Percentiles rank a stretch among this genome's conserved stretches.
Evolutionary conservation across 2,329 filamentous ascomycete species (phyloP).

Genomic region (Monosporascus sp.): DNA sequence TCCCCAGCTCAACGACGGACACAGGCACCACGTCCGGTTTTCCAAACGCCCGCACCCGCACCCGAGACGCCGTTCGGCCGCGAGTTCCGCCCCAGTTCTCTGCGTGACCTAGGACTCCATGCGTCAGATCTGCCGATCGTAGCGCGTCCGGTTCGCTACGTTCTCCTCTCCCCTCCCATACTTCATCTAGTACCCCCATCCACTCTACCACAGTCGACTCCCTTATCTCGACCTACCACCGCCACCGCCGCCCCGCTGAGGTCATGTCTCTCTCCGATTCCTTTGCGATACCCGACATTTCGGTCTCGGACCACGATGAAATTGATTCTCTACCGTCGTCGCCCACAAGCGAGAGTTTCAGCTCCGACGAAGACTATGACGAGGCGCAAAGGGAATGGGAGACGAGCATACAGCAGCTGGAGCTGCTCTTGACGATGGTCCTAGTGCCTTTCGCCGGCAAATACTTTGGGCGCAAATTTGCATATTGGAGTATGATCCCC

Average conservation of each 20-base stretch:
- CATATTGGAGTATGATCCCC: constrained; percentile 78
- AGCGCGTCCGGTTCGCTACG: constrained; percentile 17
- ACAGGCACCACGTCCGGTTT: not conserved
- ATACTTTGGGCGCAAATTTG: constrained; percentile 89
- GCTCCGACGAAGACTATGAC: constrained; percentile 59
- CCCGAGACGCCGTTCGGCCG: not conserved
- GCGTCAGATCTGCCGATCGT: constrained; percentile 17
- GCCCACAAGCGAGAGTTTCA: constrained; percentile 40
- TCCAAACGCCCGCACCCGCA: not conserved
- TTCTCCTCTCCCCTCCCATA: constrained; percentile 2
- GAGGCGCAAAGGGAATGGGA: constrained; percentile 96
- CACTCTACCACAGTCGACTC: not conserved
- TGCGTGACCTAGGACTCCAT: constrained; percentile 11
- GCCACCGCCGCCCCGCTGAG: constrained; percentile 16
- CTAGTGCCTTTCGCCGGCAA: constrained; percentile 91
- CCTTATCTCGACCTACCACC: constrained; percentile 2
- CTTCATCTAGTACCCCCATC: not conserved
- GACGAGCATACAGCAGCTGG: constrained; percentile 86
- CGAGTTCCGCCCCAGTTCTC: not conserved
- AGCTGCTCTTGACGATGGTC: constrained; percentile 90
- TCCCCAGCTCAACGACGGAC: not conserved
- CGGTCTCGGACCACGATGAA: constrained; percentile 49
- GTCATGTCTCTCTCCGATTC: constrained; percentile 39
- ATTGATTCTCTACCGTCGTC: constrained; percentile 61
- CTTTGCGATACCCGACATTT: constrained; percentile 45